These are phyloP conservation scores for Agastache rugosa DNA, from an alignment of 257 asterid genomes.

Conservation along the genomic window DNA sequence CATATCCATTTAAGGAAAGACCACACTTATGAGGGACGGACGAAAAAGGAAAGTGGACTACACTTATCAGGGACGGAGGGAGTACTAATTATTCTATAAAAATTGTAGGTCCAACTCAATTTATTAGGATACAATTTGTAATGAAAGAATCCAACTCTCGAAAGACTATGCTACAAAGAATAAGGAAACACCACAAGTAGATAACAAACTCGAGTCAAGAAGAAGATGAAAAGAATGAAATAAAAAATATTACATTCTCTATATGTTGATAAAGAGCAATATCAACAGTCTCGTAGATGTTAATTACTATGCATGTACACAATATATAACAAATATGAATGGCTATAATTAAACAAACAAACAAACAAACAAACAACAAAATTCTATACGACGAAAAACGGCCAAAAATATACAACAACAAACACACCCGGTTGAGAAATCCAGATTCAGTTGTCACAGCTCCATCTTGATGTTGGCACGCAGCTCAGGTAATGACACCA, in stretches of 20 bases:
- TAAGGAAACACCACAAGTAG: no score
- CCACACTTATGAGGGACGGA: no score
- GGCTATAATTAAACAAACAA: slow-evolving; percentile 28
- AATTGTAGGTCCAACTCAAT: no score
- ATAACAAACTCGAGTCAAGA: no score
- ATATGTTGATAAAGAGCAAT: slow-evolving; percentile 11
- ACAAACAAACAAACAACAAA: not conserved
- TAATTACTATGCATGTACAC: slow-evolving; percentile 29
- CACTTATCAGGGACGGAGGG: no score
- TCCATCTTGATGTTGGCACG: slow-evolving; percentile 90
- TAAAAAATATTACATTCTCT: slow-evolving; percentile 15
- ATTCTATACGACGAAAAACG: not conserved
- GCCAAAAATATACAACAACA: slow-evolving; percentile 6
- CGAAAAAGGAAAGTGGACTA: no score
- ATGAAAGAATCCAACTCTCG: no score
- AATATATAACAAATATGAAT: slow-evolving; percentile 24
- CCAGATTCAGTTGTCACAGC: slow-evolving; percentile 53
- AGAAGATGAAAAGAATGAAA: no score
- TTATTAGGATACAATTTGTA: no score
- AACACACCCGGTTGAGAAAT: not conserved
- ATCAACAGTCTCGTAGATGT: not conserved
- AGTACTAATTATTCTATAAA: no score
- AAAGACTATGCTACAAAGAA: no score
- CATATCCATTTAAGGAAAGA: no score
- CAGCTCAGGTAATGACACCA: slow-evolving; percentile 95